Base-by-base conservation (phyloP, 1,139 yeast genomes). In the Kurtzmaniella quercitrusa region DNA sequence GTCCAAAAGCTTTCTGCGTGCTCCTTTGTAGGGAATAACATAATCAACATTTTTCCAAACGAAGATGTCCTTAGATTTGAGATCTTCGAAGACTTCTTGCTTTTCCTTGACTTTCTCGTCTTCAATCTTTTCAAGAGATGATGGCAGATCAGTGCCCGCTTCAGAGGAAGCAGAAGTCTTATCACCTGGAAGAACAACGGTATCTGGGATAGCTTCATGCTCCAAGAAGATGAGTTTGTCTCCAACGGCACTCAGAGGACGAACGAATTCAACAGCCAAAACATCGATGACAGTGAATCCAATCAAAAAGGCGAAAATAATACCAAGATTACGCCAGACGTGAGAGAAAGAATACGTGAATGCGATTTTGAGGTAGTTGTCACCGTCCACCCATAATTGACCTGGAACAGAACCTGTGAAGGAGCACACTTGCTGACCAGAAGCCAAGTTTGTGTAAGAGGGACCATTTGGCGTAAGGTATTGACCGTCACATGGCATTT, bases 321-420 rank as follows among this genome's bases (percentile, higher is more conserved):
- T 70, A 54, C 86, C 88, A 61, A 83, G 68, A 55, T 81, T 78
- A 61, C 86, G 74, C 88, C 88, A 82, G 39, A 76, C 76, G 50
- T 82, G 85, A 18, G 54, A 53, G 42, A 61, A 65, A 2, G 58
- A 54, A 54, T 72, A 76, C 37, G 57, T 57, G 58, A 65, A 78
- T 37, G 71, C 64, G 45, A 63, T 64, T 17, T 64, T 53, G 33
- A 79, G 52, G 53, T 79, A 80, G 17, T 54, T 54, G 48, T 75
- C 80, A 48, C 85, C 85, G 38, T 53, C 52, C 15, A 80, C 81
- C 51, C 55, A 61, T 17, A 52, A 46, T 36, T 61, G 58, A 40
- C 82, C 84, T 19, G 72, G 59, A 14, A 59, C 59, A 15, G 82
- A 62, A 38, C 83, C 83, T 23, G 63, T 59, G 46, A 75, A 69